Base-by-base conservation (phyloP, 2,329 filamentous ascomycete genomes). In the Colletotrichum noveboracense region DNA sequence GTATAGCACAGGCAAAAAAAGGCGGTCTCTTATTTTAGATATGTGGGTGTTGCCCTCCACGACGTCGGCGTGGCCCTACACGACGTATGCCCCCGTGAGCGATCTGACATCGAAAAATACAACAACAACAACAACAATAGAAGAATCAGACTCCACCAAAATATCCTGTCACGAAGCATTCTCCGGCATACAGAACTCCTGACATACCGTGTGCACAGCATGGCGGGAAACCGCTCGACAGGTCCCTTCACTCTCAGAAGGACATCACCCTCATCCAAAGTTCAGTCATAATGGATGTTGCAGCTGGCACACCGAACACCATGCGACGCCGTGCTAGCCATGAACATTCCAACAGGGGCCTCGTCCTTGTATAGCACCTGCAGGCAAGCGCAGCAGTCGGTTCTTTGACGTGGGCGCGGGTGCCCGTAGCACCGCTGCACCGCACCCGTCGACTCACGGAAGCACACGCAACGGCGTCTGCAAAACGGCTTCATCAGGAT, bases 121-220 rank as follows among this genome's bases (percentile, higher is more conserved):
- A 16, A n/a, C n/a, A n/a, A n/a, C n/a, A n/a, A 36, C 6, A 16
- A 36, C 3, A 14, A 36, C 34, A 16, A 4, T 2, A 32, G 5
- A 32, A 32, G 10, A 32, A 2, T 13, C 30, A 32, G 30, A 5
- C 10, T 6, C 10, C 30, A 13, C 30, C 5, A 32, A 12, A 32
- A 32, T 6, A 12, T 32, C 10, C 30, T 32, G 30, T n/a, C 18
- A 43, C 38, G 18, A 43, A 10, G 8, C 38, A 10, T 3, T 3
- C 43, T 7, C 18, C 18, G 6, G n/a, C 5, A 48, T 6, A 21
- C 18, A 12, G 5, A n/a, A 48, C 6, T 7, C 38, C 9, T 4
- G 1, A 0, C 3, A n/a, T 6, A 3, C 18, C 9, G 1, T 10
- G 9, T 2, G 9, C 5, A 48, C 9, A 7, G 34, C 14, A 38